Base-by-base conservation (phyloP, 2,329 filamentous ascomycete species). In the Fusarium napiforme region DNA sequence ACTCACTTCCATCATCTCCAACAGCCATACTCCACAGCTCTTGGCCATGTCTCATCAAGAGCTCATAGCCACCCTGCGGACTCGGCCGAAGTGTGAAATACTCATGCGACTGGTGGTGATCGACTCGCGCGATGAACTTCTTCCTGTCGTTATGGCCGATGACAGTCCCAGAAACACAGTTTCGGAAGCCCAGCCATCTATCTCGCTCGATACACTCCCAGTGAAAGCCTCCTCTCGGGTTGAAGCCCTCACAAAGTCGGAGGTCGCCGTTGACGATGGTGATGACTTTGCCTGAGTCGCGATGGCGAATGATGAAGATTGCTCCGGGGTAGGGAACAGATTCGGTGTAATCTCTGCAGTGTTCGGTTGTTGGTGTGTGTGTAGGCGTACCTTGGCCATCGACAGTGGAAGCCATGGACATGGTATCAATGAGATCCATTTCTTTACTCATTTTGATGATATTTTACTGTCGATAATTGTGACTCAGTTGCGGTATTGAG, bases 111-210 rank as follows among this genome's bases (percentile, higher is more conserved):
- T 60, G 56, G 28, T 82, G 82, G 3, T 75, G 56, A 1, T 62
- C 62, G 6, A 69, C 79, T 21, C 52, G 64, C 1, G 78, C 77
- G 32, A 77, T 52, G 28, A 80, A 79, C 9, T 50, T 69, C 34
- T 64, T 67, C 4, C 47, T 47, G n/a, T 63, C 64, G 53, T 82
- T 71, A 34, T 83, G 80, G 2, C 83, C 82, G 8, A 84, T 76
- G 34, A 80, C 79, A 3, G 65, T 79, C 1, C 79, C 77, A 3
- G 81, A 81, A 6, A 79, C 76, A 23, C 75, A 76, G 65, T 83
- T 82, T 28, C 75, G 75, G 57, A 84, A 84, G 0, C 83, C 83
- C 1, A 84, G 68, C 81, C 81, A 84, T 5, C 82, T 80, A 9
- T 81, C 75, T 34, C 72, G 78, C 40, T 83, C 82, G 21, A 81